Base-by-base conservation (phyloP, 164 flowering plant species). In the Macadamia integrifolia region DNA sequence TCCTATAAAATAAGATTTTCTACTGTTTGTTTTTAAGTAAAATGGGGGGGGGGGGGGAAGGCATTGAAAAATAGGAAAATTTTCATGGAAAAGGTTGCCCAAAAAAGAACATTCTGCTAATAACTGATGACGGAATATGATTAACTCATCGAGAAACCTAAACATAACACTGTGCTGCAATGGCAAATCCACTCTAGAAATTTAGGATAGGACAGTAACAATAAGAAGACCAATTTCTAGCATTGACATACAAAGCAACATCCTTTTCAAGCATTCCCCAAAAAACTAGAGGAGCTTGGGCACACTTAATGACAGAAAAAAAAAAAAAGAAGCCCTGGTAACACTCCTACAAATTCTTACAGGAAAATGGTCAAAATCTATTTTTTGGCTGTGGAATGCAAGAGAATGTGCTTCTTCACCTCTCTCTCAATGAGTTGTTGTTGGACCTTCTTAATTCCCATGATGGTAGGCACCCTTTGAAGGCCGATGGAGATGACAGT, bases 401-500 rank as follows among this genome's bases (percentile, higher is more conserved):
- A 69, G 42, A 35, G 53, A 48, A 73, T 35, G 46, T 29, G 31
- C 31, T 35, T 32, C 65, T 35, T 74, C 59, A 81, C 75, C 73
- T 72, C 67, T 79, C 79, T 73, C 77, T 79, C 67, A 75, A 48
- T 8, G 75, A 74, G 67, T 71, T 68, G 43, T 69, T 76, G 11
- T 61, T 75, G 35, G 84, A 76, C 69, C 78, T 79, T 66, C 72
- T 76, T 65, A 76, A 71, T 35, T 83, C 85, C 86, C 84, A 80
- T 42, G 84, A 79, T 32, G 80, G 85, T 28, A 81, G 71, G 77
- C 82, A 77, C 14, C 80, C 79, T 75, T 74, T 81, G 60, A 80
- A 78, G 40, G 84, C 83, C 0, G 86, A 80, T 40, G 70, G 78
- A 31, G 88, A 78, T 18, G 73, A 61, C 13, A 84, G 76, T 23